Base-by-base conservation (phyloP, 179 eudicot species). In the Amaranthus tricolor region DNA sequence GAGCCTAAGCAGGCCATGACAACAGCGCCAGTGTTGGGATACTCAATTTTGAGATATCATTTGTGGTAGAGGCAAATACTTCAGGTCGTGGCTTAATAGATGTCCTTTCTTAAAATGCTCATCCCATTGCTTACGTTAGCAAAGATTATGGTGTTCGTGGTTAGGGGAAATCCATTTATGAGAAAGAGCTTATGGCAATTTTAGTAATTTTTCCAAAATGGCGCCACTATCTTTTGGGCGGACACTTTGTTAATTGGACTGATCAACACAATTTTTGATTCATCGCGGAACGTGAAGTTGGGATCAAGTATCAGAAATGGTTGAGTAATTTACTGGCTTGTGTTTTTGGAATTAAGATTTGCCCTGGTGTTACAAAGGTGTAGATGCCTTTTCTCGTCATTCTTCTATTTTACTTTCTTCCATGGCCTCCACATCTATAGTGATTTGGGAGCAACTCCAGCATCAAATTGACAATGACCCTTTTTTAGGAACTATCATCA, bases 71-170 rank as follows among this genome's bases (percentile, higher is more conserved):
- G 54, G 13, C 8, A 51, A 10, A 51, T 9, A 10, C 54, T 51
- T 51, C 13, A 51, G 40, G 40, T 4, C 3, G 3, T 31, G 40
- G 40, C 40, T 31, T 70, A 4, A 70, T 55, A 11, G 80, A 43
- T 17, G 57, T 72, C 5, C 7, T 78, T 1, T 6, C 24, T 2
- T 75, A 76, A 62, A 31, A 40, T 0, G 47, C 43, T 14, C 73
- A 62, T 13, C 81, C 62, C 6, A 58, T 74, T 48, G 71, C 82
- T 8, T 74, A 24, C 20, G 31, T 74, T 0, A 79, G 71, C 21
- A 63, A 72, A 21, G 66, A 66, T 13, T 17, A 48, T 6, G 8
- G 17, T 14, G 44, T 9, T 3, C 0, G 13, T n/a, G 40, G 20
- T 2, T 4, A 1, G 9, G 12, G 40, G 0, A 12, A 47, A 3